Base-by-base conservation (phyloP, 805 yeast genomes). In the Pichia sporocuriosa region DNA sequence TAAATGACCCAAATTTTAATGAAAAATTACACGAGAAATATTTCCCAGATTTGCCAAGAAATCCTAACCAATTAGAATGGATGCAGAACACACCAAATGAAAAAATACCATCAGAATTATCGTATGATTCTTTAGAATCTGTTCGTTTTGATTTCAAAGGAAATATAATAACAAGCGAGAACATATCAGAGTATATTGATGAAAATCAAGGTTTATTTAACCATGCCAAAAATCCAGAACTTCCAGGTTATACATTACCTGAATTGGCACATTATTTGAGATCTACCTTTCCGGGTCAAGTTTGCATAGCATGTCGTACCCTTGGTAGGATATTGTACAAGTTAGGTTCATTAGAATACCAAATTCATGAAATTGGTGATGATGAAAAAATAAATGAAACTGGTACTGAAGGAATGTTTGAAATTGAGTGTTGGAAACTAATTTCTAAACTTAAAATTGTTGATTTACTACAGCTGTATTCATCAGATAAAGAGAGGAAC, bases 121-220 rank as follows among this genome's bases (percentile, higher is more conserved):
- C 71, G 20, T 66, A 75, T 58, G 71, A 73, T 50, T 62, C 80
- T 37, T 73, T 83, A 4, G 61, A 81, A 4, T 87, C 84, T 39
- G 66, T 90, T 57, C 67, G 99, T 48, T 93, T 93, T 56, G 97
- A 90, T 55, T 88, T 93, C 61, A 69, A 77, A 38, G 98, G 97
- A 10, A 69, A 84, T 51, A 59, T 93, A 45, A 68, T 93, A 4
- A 69, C 77, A 37, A 44, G 56, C 3, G 58, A 53, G 27, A 56
- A 52, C 40, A 43, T 56, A 8, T 35, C 43, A 7, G 30, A 48
- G 4, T 42, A 48, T 24, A 43, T 47, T 6, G 16, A 37, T 30
- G 35, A 42, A 23, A 35, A 45, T 10, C 67, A 77, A 24, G 98
- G 96, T 0, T 70, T 93, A 21, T 96, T 87, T 55, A 97, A 93